These are phyloP conservation scores for Nothomitra cinnamomea DNA, from an alignment of 2,329 filamentous ascomycete genomes.

Conservation along the genomic window DNA sequence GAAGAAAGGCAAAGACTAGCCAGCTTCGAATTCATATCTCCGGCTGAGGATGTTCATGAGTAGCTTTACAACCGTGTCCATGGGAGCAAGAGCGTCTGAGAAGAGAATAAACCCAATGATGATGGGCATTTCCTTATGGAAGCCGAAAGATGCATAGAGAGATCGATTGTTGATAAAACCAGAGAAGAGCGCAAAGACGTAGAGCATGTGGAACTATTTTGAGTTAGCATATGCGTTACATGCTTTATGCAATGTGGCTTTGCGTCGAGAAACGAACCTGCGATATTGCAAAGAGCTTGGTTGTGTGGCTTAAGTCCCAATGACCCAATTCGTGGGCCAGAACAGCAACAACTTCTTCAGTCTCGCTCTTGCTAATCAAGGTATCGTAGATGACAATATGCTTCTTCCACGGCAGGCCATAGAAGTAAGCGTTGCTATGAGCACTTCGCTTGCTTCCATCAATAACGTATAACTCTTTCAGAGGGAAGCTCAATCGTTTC, in stretches of 20 bases:
- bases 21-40: constrained; percentile 90
- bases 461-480: constrained; percentile 87
- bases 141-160: constrained; percentile 82
- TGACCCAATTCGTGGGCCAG: constrained; percentile 92
- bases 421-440: constrained; percentile 90
- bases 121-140: constrained; percentile 66
- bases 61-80: constrained; percentile 88
- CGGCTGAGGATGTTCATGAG: constrained; percentile 91
- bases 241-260: constrained; percentile 5
- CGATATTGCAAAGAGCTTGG: constrained; percentile 71
- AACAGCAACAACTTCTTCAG: constrained; percentile 85
- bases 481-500: constrained; percentile 70
- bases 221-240: constrained; percentile 5
- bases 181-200: constrained; percentile 91
- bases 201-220: constrained; percentile 73
- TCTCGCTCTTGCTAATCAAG: constrained; percentile 83
- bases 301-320: constrained; percentile 93
- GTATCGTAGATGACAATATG: constrained; percentile 99
- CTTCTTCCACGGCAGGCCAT: constrained; percentile 97
- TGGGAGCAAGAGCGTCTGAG: constrained; percentile 86
- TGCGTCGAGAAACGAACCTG: constrained; percentile 37
- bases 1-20: constrained; percentile 22
- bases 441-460: constrained; percentile 78
- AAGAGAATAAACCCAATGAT: constrained; percentile 97
- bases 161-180: constrained; percentile 93